phyloP scores from a whole-genome alignment of 2,329 filamentous ascomycete genomes.

The Microthyrium microscopicum region DNA sequence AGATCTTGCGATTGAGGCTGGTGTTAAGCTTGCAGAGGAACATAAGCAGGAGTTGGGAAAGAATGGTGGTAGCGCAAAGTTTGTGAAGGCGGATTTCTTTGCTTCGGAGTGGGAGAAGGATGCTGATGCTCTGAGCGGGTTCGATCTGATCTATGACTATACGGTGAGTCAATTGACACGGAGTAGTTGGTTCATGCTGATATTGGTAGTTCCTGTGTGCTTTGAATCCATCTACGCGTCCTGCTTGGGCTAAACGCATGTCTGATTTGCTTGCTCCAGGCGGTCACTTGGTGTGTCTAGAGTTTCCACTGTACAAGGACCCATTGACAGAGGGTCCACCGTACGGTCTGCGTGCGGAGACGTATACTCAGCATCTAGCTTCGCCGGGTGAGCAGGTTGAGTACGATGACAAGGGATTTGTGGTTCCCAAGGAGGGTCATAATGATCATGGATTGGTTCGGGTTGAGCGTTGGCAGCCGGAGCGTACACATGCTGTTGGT shows the following conservation, averaged over 20 bases:
- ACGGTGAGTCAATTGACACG: conserved; percentile 27
- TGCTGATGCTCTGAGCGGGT: conserved; percentile 23
- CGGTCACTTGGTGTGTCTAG: conserved; percentile 47
- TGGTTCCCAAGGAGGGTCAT: conserved; percentile 30
- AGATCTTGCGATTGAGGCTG: conserved; percentile 27
- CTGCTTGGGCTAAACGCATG: conserved; percentile 40
- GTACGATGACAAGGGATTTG: conserved; percentile 40
- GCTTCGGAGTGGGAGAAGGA: conserved; percentile 37
- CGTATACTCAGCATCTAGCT: conserved; percentile 56
- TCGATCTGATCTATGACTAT: conserved; percentile 52
- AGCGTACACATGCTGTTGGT: conserved; percentile 38
- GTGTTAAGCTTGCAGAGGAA: conserved; percentile 22
- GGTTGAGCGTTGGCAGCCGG: conserved; percentile 39
- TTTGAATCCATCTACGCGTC: conserved; percentile 36
- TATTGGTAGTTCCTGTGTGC: conserved; percentile 41
- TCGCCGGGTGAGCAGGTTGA: conserved; percentile 50
- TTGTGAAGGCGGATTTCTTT: conserved; percentile 52
- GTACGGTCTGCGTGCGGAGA: conserved; percentile 49
- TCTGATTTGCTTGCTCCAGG: conserved; percentile 34
- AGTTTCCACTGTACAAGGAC: conserved; percentile 62
- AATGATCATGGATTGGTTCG: conserved; percentile 23
- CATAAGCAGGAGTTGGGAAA: conserved; percentile 26
- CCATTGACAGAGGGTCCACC: conserved; percentile 52
- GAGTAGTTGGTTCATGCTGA: background rate
- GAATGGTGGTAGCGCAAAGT: conserved; percentile 35